Base-by-base conservation (phyloP, 169 alveolate genomes). In the Cyclospora cayetanensis region DNA sequence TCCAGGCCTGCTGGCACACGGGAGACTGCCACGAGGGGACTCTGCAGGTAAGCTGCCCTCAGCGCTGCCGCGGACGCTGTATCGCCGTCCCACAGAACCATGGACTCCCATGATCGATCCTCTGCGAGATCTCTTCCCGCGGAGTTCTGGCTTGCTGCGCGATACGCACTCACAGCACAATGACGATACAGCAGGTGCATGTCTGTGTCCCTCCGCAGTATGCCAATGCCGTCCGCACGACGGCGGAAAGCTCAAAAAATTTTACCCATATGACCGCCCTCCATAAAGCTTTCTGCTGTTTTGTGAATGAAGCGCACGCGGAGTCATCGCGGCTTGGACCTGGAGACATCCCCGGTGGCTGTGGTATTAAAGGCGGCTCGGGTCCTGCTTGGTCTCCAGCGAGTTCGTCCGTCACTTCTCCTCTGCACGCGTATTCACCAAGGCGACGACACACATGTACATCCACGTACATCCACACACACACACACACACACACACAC, bases 311-410 rank as follows among this genome's bases (percentile, higher is more conserved):
- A n/a, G n/a, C n/a, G n/a, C n/a, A n/a, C n/a, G n/a, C n/a, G n/a
- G 84, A 72, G 7, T 72, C 60, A 18, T 72, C 84, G 15, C 84
- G 60, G 39, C 84, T 31, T 11, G 84, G 84, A 5, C 3, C 84
- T 15, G 84, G 29, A 15, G 72, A 11, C 82, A 31, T 7, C 43
- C 63, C 29, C 63, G 20, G 4, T 29, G 53, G n/a, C n/a, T n/a
- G n/a, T n/a, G n/a, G n/a, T n/a, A n/a, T n/a, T n/a, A n/a, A n/a
- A n/a, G n/a, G n/a, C n/a, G 50, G 63, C 63, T 72, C 35, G 11
- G 84, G 52, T 72, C 37, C 60, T 39, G 84, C 63, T 37, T 72
- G 63, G 2, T 72, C 84, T 72, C 37, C 60, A 22, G 84, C 63
- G 15, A 39, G 63, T 2, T 72, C 84, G 15, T 72, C 84, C 22